A percentile compares a stretch with the other conserved stretches of the same genome.
Evolutionary conservation across 2,329 filamentous ascomycete species (phyloP).

Genomic region (Coniochaeta hoffmannii): DNA sequence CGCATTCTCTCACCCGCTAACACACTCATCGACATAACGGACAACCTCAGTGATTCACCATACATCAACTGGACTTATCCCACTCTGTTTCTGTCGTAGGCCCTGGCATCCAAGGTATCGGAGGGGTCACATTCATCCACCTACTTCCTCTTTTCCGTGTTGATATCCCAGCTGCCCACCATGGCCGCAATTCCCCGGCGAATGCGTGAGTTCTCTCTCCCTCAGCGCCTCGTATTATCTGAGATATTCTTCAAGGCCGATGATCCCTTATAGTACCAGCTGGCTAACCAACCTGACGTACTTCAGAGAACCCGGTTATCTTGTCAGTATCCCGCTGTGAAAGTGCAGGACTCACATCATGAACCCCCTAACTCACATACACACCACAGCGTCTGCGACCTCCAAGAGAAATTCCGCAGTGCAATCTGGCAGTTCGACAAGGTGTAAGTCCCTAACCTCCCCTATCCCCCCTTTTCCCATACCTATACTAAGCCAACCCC

Average conservation of each 20-base stretch:
- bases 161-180: too few species aligned
- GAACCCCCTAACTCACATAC: background rate
- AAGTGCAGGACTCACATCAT: background rate
- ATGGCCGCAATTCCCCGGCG: constrained; percentile 7
- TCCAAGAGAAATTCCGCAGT: constrained; percentile 86
- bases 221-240: background rate
- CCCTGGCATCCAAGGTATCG: background rate
- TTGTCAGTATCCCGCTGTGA: constrained; percentile 31
- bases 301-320: constrained; percentile 38
- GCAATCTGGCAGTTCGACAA: constrained; percentile 81
- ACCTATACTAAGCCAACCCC: constrained; percentile 7
- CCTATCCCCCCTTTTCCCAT: constrained; percentile 4
- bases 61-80: background rate
- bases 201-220: constrained; percentile 5
- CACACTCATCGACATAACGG: background rate
- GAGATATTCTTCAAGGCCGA: too few species aligned
- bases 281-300: constrained; percentile 6
- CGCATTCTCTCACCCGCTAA: background rate
- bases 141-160: background rate
- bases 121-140: background rate
- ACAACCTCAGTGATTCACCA: background rate
- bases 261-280: too few species aligned
- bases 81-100: background rate
- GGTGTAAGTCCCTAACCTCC: constrained; percentile 44
- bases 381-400: constrained; percentile 69